Conservation (phyloP, 169 alveolate species). For the Fabrea salina region DNA sequence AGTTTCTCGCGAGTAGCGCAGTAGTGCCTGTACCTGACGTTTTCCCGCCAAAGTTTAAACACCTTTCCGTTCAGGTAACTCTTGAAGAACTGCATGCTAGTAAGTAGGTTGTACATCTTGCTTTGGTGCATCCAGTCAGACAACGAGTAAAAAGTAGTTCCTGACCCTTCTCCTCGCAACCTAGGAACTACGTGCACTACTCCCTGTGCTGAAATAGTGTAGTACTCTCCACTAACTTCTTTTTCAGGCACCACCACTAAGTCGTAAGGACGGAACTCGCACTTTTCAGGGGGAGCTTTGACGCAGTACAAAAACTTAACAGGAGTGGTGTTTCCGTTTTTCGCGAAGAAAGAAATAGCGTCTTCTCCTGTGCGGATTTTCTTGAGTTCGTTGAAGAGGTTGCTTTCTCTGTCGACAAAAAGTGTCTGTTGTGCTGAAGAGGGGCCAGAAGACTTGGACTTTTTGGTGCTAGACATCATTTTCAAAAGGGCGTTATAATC, state of each 20-base stretch:
- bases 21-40: conserved; percentile 76
- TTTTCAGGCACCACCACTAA: conserved; percentile 76
- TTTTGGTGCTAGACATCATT: background rate
- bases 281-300: conserved; percentile 33
- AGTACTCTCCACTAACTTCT: conserved; percentile 74
- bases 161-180: conserved; percentile 41
- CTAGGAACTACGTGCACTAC: conserved; percentile 81
- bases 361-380: conserved; percentile 76
- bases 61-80: conserved; percentile 79
- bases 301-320: conserved; percentile 82
- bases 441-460: background rate
- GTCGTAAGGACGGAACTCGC: conserved; percentile 83
- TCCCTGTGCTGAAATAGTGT: conserved; percentile 84
- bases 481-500: background rate
- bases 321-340: conserved; percentile 84
- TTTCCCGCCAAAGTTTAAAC: conserved; percentile 79
- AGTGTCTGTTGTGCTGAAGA: conserved; percentile 15
- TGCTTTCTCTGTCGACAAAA: conserved; percentile 30
- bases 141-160: conserved; percentile 52
- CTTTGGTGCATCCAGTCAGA: conserved; percentile 88
- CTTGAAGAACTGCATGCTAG: conserved; percentile 80
- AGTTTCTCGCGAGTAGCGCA: conserved; percentile 69
- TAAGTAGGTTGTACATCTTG: conserved; percentile 79
- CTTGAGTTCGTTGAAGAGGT: conserved; percentile 37
- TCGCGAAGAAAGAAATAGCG: conserved; percentile 86